phyloP scores from a whole-genome alignment of 352 stramenopile species.

The Phytophthora tubulina region DNA sequence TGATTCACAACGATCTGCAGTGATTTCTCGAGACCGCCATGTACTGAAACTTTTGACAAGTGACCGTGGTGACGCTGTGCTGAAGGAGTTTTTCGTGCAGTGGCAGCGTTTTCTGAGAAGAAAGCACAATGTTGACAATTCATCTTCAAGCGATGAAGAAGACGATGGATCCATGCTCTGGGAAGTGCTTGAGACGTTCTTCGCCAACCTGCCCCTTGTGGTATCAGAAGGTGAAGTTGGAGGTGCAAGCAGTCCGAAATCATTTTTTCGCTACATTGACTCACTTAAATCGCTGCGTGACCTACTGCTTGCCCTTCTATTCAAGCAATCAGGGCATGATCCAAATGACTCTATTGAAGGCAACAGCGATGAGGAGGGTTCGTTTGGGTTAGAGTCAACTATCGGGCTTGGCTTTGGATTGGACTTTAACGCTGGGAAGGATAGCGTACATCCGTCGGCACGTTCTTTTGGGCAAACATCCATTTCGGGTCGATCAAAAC shows the following conservation, averaged over 20 bases:
- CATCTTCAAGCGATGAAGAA: slow-evolving; percentile 2
- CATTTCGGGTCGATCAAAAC: neutral
- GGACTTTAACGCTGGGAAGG: slow-evolving; percentile 27
- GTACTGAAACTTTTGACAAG: slow-evolving; percentile 73
- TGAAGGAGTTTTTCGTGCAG: slow-evolving; percentile 71
- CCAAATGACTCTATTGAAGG: slow-evolving; percentile 20
- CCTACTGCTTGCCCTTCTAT: slow-evolving; percentile 61
- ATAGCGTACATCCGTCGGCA: neutral
- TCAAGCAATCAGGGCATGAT: slow-evolving; percentile 37
- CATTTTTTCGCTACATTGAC: slow-evolving; percentile 65
- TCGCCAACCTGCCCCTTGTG: slow-evolving; percentile 64
- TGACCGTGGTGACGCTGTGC: slow-evolving; percentile 67
- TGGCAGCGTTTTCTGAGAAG: slow-evolving; percentile 44
- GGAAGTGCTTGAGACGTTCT: slow-evolving; percentile 76
- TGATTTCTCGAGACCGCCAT: slow-evolving; percentile 36
- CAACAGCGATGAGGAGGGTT: slow-evolving; percentile 34
- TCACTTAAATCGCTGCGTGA: slow-evolving; percentile 63
- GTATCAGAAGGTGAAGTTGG: slow-evolving; percentile 52
- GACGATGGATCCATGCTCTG: slow-evolving; percentile 52
- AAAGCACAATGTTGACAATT: neutral
- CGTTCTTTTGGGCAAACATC: neutral
- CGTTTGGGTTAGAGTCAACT: slow-evolving; percentile 20
- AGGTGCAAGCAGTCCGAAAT: slow-evolving; percentile 47
- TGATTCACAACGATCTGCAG: slow-evolving; percentile 5
- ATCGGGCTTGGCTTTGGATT: slow-evolving; percentile 40